Evolutionary conservation across 2,329 filamentous ascomycete genomes (phyloP), one percentile per base, ranked within the genome.

Genomic region (Teratosphaeria epicoccoides): DNA sequence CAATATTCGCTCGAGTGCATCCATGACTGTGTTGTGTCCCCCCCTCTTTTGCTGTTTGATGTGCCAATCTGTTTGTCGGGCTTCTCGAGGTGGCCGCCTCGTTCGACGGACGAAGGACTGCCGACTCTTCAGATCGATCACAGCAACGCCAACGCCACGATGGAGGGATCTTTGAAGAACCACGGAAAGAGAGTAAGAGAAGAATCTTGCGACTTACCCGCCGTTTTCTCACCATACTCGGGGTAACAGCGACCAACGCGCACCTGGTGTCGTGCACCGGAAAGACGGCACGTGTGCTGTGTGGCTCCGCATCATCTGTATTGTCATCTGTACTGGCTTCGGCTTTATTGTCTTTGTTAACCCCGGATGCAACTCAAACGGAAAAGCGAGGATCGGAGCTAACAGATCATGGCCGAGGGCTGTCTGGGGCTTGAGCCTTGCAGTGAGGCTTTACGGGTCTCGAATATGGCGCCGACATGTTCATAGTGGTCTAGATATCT

Each of bases 1-100:
- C 2, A 79, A 63, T 7, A 78, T 65, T 17, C 74, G 70, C 51
- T 69, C 66, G 22, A 77, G 61, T 20, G 53, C 48, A 17, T 68
- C 62, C 73, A 76, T 76, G 33, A 17, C 10, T 40, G 33, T 40
- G 33, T 17, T 40, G 33, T 40, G 4, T 20, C 1, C n/a, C 33
- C 20, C 20, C 20, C 20, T 6, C 43, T 24, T 14, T 46, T 46
- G 7, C 24, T 46, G 20, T 46, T 33, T 54, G 23, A 55, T 40
- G 3, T 40, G 14, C 4, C n/a, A 17, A 7, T 17, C n/a, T 10
- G 10, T 29, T 14, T 40, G 17, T 40, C n/a, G 14, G n/a, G 33
- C n/a, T 40, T 40, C 33, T 20, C 5, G 33, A 40, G 33, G 17
- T 17, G n/a, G 6, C n/a, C n/a, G 33, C 33, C 33, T 40, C 33